phyloP scores from a whole-genome alignment of 2,329 filamentous ascomycete genomes.

The Cladosporium velox region DNA sequence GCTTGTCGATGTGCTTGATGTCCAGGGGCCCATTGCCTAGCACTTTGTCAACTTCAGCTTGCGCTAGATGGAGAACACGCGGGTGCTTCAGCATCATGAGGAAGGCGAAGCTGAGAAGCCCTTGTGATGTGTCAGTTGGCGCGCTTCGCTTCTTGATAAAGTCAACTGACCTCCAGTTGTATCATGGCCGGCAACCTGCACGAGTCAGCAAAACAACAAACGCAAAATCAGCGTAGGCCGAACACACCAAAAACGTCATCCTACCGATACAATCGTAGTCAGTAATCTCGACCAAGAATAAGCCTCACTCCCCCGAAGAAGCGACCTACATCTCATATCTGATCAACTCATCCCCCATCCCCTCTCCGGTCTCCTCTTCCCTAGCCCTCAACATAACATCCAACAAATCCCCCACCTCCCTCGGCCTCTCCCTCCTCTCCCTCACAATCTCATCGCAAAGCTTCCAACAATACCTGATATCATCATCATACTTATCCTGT shows the following conservation, averaged over 20 bases:
- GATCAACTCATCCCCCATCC: constrained; percentile 60
- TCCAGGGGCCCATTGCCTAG: constrained; percentile 50
- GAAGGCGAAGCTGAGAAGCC: constrained; percentile 44
- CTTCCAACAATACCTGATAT: constrained; percentile 21
- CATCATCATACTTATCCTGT: constrained; percentile 16
- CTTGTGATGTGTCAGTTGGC: background rate
- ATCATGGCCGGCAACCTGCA: constrained; percentile 35
- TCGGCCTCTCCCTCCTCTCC: constrained; percentile 22
- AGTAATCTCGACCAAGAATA: background rate
- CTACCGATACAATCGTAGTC: background rate
- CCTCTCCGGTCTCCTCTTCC: constrained; percentile 63
- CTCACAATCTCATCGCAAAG: constrained; percentile 23
- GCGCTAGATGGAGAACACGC: constrained; percentile 49
- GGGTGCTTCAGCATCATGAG: constrained; percentile 57
- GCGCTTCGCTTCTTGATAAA: background rate
- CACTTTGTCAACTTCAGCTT: constrained; percentile 57
- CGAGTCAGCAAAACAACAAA: background rate
- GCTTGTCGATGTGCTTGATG: constrained; percentile 52
- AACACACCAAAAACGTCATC: constrained; percentile 62
- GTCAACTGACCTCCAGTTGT: constrained; percentile 18
- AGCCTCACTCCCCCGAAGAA: too few species aligned
- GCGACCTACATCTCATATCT: constrained; percentile 60
- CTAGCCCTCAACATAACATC: constrained; percentile 59
- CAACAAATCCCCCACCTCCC: constrained; percentile 55
- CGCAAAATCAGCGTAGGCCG: background rate